Evolutionary conservation across 495 filamentous ascomycete species (phyloP), one percentile per base, ranked within the genome.

Genomic region (Penicillium waksmanii): DNA sequence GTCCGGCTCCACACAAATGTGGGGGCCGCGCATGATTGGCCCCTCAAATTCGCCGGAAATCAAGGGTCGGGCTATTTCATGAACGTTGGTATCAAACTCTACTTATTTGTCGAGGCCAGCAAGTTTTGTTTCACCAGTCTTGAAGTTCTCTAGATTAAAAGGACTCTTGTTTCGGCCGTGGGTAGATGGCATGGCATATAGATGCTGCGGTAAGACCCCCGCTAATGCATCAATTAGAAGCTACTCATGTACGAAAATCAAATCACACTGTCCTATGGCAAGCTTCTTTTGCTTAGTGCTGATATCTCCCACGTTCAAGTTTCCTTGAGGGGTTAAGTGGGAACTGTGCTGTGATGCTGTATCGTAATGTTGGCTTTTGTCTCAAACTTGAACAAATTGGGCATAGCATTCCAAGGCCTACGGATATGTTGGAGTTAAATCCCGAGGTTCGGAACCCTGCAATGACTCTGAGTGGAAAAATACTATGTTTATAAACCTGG

Each of bases 11-110:
- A 62, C 63, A 15, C 25, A 18, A 18, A 9, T 18, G 38, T 38
- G 33, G 33, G 23, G 48, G 9, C 23, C 9, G 1, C 6, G 13
- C 18, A 3, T 65, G 11, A 65, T 65, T 65, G 58, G 63, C n/a
- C 3, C 18, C 12, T 31, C 36, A 27, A 25, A 49, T n/a, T 48
- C 23, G 23, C 27, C 44, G 25, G 27, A 51, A 18, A 51, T 51
- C 13, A 36, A 51, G 23, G 27, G 13, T 51, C 19, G 49, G 49
- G 35, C 34, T 13, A 21, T 40, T 19, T 21, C n/a, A 47, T 15
- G 17, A 42, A 47, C 13, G 49, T 34, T 21, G 17, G 31, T 25
- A 5, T 27, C 18, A 48, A 48, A 9, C 3, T 48, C 23, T 23
- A 27, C 15, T 48, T n/a, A 48, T 25, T 48, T 48, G 8, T 27